Evolutionary conservation across 2,329 filamentous ascomycete genomes (phyloP).

Genomic region (Delphinella strobiligena): DNA sequence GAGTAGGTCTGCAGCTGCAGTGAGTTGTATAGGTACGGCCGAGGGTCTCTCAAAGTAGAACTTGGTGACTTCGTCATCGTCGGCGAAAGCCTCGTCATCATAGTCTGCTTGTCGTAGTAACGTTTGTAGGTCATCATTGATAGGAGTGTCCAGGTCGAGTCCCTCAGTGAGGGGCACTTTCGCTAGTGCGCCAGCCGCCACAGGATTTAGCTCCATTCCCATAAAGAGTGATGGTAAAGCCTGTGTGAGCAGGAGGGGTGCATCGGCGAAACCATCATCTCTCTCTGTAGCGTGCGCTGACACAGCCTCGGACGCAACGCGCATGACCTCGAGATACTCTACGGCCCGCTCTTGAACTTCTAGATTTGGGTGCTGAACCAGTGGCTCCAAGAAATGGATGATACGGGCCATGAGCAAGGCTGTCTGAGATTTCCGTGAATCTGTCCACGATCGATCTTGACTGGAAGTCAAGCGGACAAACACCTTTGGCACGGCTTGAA

Average conservation of each 20-base stretch:
- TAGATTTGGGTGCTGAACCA: constrained; percentile 71
- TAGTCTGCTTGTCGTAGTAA: constrained; percentile 47
- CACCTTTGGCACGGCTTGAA: constrained; percentile 80
- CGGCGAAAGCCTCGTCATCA: constrained; percentile 28
- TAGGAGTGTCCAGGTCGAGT: constrained; percentile 68
- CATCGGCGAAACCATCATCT: constrained; percentile 57
- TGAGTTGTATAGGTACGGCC: constrained; percentile 12
- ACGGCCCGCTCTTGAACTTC: constrained; percentile 94
- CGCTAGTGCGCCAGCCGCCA: constrained; percentile 67
- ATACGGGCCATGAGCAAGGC: constrained; percentile 71
- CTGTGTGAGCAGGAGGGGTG: constrained; percentile 76
- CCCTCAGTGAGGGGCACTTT: constrained; percentile 72
- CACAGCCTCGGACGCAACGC: constrained; percentile 71
- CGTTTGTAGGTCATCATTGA: constrained; percentile 60
- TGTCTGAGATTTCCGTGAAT: constrained; percentile 60
- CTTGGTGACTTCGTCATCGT: constrained; percentile 31
- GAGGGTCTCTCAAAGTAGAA: constrained; percentile 33
- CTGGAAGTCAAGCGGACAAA: constrained; percentile 61
- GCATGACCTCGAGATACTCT: constrained; percentile 81
- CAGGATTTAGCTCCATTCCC: constrained; percentile 83
- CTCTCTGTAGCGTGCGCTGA: constrained; percentile 50
- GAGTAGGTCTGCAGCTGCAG: constrained; percentile 31
- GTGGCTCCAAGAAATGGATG: constrained; percentile 66
- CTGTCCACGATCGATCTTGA: constrained; percentile 55
- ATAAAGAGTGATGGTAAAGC: constrained; percentile 80